A percentile compares a stretch with the other conserved stretches of the same genome.
Conservation (phyloP, 176 grass and related monocot species). For the Puya raimondii region DNA sequence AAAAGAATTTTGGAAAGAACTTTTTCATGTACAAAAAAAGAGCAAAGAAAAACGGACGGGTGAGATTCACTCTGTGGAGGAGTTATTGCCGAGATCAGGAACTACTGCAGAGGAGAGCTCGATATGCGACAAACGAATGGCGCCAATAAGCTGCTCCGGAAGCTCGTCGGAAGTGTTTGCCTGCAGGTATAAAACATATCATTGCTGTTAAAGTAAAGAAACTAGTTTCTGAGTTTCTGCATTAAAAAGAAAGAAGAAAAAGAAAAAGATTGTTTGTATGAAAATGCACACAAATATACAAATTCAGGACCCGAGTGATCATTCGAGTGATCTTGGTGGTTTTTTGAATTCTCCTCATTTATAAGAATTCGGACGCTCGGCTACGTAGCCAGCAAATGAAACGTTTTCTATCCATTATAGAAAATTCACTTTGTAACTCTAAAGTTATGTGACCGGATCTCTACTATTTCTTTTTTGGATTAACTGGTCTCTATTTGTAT, state of each 20-base stretch:
- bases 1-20: conserved; percentile 6
- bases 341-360: too few relatives aligned
- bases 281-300: too few relatives aligned
- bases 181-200: conserved; percentile 27
- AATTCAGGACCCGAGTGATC: too few relatives aligned
- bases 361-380: too few relatives aligned
- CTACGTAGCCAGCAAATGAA: too few relatives aligned
- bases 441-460: too few relatives aligned
- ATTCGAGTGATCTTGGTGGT: too few relatives aligned
- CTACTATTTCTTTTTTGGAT: too few relatives aligned
- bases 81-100: conserved; percentile 34
- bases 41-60: conserved; percentile 4
- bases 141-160: conserved; percentile 74
- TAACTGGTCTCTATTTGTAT: too few relatives aligned
- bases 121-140: conserved; percentile 59
- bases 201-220: neutral
- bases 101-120: conserved; percentile 54
- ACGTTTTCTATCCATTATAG: too few relatives aligned
- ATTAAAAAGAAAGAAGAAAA: neutral
- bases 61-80: conserved; percentile 17
- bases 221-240: neutral
- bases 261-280: neutral
- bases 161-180: conserved; percentile 77
- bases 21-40: neutral
- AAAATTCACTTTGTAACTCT: too few relatives aligned